Percentiles rank a stretch among this genome's conserved stretches.
These are phyloP conservation scores for Penicillium hesseltinei DNA, from an alignment of 2,329 filamentous ascomycete genomes.

Conservation along the genomic window DNA sequence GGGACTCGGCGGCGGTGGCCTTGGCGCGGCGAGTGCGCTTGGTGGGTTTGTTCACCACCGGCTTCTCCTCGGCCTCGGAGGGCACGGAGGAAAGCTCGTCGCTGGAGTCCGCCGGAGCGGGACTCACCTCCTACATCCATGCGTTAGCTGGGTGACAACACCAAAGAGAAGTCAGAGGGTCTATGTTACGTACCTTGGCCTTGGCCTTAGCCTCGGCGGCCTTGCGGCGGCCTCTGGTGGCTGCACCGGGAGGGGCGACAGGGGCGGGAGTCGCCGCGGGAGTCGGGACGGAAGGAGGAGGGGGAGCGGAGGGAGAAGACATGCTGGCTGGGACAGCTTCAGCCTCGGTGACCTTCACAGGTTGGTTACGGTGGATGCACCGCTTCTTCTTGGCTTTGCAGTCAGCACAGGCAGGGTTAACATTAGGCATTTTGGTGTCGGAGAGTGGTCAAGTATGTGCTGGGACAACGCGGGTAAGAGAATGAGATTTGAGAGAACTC, in stretches of 20 bases:
- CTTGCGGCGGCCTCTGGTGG: neutral
- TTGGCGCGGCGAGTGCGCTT: neutral
- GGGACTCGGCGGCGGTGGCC: neutral
- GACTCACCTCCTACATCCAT: neutral
- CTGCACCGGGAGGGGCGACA: neutral
- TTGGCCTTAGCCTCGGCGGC: neutral
- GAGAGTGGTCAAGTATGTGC: neutral
- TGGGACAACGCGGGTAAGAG: too few species aligned
- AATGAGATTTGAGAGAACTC: neutral
- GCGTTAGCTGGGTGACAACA: neutral
- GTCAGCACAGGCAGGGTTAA: slow-evolving; percentile 14
- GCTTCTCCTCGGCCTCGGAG: neutral
- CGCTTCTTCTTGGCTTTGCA: slow-evolving; percentile 30
- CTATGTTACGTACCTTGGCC: neutral
- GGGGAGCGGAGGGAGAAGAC: neutral
- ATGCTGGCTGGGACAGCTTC: neutral
- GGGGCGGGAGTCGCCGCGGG: neutral
- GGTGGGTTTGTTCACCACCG: neutral
- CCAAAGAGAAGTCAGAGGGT: neutral
- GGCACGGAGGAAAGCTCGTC: neutral
- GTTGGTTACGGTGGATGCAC: slow-evolving; percentile 20
- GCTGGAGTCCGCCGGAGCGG: neutral
- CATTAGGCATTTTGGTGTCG: neutral
- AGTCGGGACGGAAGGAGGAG: neutral
- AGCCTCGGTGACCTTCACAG: neutral